Percentiles rank a stretch among this genome's conserved stretches.
These are phyloP conservation scores for Chlamydomonas incerta DNA, from an alignment of 139 green algal genomes.

Conservation along the genomic window DNA sequence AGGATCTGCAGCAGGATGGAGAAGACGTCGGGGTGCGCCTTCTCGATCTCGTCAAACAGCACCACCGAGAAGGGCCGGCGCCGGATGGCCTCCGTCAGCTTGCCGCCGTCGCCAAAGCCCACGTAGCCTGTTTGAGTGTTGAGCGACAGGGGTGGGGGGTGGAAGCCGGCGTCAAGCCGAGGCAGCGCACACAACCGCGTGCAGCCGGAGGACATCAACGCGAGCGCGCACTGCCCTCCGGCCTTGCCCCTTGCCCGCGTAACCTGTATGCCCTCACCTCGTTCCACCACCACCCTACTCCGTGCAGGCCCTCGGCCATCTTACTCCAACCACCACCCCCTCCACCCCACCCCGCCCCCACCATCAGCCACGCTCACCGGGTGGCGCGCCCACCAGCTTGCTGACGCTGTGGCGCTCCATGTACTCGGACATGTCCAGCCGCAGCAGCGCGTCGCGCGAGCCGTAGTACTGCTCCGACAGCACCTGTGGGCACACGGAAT, in stretches of 20 bases:
- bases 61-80: constrained; percentile 88
- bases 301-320: no score
- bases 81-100: constrained; percentile 95
- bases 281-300: no score
- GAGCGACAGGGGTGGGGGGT: no score
- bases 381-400: constrained; percentile 92
- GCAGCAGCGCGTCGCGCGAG: constrained; percentile 79
- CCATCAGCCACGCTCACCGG: constrained; percentile 41
- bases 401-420: constrained; percentile 94
- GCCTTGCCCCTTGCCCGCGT: no score
- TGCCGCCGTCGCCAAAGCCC: constrained; percentile 97
- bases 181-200: no score
- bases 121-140: constrained; percentile 87
- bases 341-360: neutral
- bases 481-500: no score
- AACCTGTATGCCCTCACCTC: no score
- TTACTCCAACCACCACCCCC: neutral
- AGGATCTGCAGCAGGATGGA: constrained; percentile 97
- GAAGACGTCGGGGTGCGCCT: constrained; percentile 99
- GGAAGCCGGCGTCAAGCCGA: no score
- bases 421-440: constrained; percentile 99
- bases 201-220: no score
- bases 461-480: constrained; percentile 85
- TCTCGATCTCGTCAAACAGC: constrained; percentile 99
- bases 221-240: no score